Evolutionary conservation across 2,329 filamentous ascomycete genomes (phyloP), one percentile per base, ranked within the genome.

Genomic region (Karstenula rhodostoma): DNA sequence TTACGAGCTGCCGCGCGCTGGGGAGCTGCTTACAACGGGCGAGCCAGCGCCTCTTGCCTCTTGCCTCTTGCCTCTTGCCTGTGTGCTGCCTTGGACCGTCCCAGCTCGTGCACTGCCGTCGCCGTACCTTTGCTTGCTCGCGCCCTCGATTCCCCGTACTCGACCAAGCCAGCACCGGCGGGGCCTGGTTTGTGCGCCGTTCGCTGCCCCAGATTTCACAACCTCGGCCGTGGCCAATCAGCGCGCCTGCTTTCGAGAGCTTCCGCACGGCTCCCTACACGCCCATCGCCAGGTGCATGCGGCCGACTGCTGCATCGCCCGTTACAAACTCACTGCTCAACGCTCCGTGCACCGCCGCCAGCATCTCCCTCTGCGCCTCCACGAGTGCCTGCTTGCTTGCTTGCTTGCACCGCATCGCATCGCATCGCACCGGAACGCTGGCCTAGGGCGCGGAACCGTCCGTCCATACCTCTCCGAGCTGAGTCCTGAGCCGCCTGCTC

Each of bases 1-100:
- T 65, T 67, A 67, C 70, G 67, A 71, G 70, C 64, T 65, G 68
- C 69, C 8, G 8, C 67, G 51, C 62, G 4, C 57, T 67, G 62
- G 64, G 66, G 67, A 73, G 71, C 69, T 68, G 70, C 72, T 74
- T 73, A 70, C 72, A 66, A 62, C 65, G 57, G 64, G 57, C 49
- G 67, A 59, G 61, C 56, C 59, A 67, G 64, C 63, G 61, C 63
- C 62, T 67, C 58, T 55, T 62, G 12, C 27, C n/a, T n/a, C n/a
- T n/a, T n/a, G n/a, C n/a, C n/a, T n/a, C n/a, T n/a, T n/a, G n/a
- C n/a, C n/a, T n/a, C n/a, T n/a, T n/a, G n/a, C n/a, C n/a, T n/a
- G n/a, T n/a, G n/a, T n/a, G n/a, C n/a, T n/a, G n/a, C n/a, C n/a
- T n/a, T n/a, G n/a, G n/a, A n/a, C n/a, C 61, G 63, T 65, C 59